A percentile compares a stretch with the other conserved stretches of the same genome.
These are phyloP conservation scores for Eragrostis curvula DNA, from an alignment of 176 grass and related monocot genomes.

Conservation along the genomic window DNA sequence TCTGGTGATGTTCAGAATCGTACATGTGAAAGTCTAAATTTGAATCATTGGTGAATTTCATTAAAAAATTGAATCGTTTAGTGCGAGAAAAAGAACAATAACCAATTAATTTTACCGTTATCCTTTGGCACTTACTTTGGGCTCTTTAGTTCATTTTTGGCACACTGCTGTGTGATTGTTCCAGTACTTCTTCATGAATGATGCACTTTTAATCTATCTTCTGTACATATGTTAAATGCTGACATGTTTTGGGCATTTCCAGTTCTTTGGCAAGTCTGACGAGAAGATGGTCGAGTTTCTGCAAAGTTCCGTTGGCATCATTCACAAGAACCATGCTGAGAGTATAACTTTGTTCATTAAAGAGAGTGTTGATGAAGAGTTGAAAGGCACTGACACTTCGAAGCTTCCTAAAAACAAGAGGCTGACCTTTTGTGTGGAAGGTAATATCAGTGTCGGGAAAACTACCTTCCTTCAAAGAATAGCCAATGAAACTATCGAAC, in stretches of 20 bases:
- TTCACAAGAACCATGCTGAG: conserved; percentile 88
- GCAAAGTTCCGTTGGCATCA: conserved; percentile 77
- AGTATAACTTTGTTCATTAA: conserved; percentile 87
- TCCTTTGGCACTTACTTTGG: background rate
- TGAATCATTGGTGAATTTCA: background rate
- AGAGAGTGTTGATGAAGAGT: conserved; percentile 71
- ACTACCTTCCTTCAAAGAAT: conserved; percentile 90
- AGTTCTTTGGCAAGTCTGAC: conserved; percentile 74
- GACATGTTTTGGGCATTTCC: conserved; percentile 31
- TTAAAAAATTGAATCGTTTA: background rate
- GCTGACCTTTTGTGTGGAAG: conserved; percentile 89
- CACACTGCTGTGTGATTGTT: background rate
- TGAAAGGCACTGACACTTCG: conserved; percentile 49
- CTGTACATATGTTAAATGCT: background rate
- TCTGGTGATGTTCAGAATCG: background rate
- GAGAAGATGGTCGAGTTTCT: conserved; percentile 88
- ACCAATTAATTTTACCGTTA: background rate
- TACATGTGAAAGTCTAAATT: background rate
- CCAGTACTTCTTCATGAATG: background rate
- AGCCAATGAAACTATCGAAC: conserved; percentile 83
- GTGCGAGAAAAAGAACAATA: background rate
- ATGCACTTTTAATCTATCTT: background rate
- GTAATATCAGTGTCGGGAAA: conserved; percentile 92
- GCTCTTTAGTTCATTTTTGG: conserved; percentile 16
- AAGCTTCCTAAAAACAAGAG: conserved; percentile 50